Base-by-base conservation (phyloP, 2,329 filamentous ascomycete species). In the Trichophyton rubrum region DNA sequence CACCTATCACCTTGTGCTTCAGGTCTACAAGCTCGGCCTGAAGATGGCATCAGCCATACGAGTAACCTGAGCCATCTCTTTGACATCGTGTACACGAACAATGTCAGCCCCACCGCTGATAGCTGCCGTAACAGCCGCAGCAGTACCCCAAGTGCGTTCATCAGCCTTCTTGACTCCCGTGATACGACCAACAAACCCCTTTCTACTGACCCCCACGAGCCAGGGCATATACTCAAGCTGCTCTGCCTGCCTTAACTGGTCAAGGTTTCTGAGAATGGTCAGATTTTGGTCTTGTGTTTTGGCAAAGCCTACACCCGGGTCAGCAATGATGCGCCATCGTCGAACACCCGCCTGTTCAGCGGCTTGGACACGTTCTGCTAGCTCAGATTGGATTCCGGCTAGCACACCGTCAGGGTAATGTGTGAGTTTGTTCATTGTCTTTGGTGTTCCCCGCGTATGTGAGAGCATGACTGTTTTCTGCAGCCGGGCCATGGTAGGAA, bases 251-350 rank as follows among this genome's bases (percentile, higher is more conserved):
- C 85, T 79, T 64, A 95, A 75, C 65, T 85, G 82, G 7, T 79
- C 78, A 35, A 95, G 74, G 1, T 82, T 75, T 7, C 88, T 79
- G 38, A 99, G 76, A 1, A 99, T 76, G 66, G 90, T 85, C 1
- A 96, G 76, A 72, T 96, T 96, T 71, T 96, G 90, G 45, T 81
- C 78, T 59, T 80, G 79, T 0, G 83, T 85, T 77, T 99, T 99
- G 60, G 93, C 90, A 70, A 99, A 99, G 0, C 93, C 93, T 35
- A 99, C 82, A 0, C 93, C 93, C 0, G 93, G 93, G 71, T 99
- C 93, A 1, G 97, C 83, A 38, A 97, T 85, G 65, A 99, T 95
- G 65, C 92, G 88, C 93, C 93, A 99, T 56, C 91, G 85, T 3
- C 89, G 82, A 49, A 99, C 82, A 0, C 93, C 93, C 0, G 90